Percentiles rank a stretch among this genome's conserved stretches.
phyloP scores from a whole-genome alignment of 2,329 filamentous ascomycete genomes.

The Trichoderma lentiforme region DNA sequence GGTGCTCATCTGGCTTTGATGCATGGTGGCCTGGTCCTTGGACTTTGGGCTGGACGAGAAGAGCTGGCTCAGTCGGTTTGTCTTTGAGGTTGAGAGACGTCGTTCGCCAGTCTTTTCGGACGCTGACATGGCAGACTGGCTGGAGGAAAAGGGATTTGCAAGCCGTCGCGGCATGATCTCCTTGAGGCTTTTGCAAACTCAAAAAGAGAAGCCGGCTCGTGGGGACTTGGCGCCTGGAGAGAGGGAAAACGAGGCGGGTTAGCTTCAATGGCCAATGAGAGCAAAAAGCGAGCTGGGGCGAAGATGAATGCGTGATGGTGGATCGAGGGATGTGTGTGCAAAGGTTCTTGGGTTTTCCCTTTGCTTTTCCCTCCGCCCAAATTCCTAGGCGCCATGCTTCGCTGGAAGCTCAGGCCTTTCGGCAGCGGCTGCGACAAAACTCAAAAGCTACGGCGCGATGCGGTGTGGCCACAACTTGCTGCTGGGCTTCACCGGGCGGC shows the following conservation, averaged over 20 bases:
- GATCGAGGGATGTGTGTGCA: background rate
- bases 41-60: slow-evolving; percentile 78
- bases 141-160: slow-evolving; percentile 51
- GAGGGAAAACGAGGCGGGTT: background rate
- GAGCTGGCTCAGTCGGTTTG: slow-evolving; percentile 75
- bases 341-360: background rate
- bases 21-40: slow-evolving; percentile 65
- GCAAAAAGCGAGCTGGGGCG: background rate
- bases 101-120: slow-evolving; percentile 53
- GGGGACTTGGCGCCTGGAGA: background rate
- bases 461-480: slow-evolving; percentile 7
- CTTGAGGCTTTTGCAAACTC: slow-evolving; percentile 21
- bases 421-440: background rate
- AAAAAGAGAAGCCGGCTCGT: background rate
- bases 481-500: background rate
- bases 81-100: slow-evolving; percentile 62
- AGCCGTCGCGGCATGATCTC: slow-evolving; percentile 56
- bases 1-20: slow-evolving; percentile 55
- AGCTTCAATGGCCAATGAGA: slow-evolving; percentile 2
- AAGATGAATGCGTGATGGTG: slow-evolving; percentile 5
- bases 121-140: slow-evolving; percentile 46
- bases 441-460: slow-evolving; percentile 12
- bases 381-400: background rate
- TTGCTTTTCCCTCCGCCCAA: background rate
- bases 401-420: background rate